Base-by-base conservation (phyloP, 371 early-diverging fungal genomes). In the Dipsacomyces acuminosporus region DNA sequence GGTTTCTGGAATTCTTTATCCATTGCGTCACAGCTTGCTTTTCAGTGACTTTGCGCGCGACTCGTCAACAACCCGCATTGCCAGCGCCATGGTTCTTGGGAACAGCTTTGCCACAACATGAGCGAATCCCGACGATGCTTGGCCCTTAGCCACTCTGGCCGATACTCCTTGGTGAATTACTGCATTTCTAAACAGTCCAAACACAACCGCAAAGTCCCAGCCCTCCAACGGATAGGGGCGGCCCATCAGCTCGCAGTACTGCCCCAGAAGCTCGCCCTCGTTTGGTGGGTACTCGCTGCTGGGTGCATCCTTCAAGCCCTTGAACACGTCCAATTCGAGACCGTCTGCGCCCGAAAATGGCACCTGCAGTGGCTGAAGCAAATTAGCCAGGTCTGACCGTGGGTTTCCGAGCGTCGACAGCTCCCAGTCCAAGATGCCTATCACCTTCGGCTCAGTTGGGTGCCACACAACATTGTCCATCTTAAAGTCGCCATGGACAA, bases 401-500 rank as follows among this genome's bases (percentile, higher is more conserved):
- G 96, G 96, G 67, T 96, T 93, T 7, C 95, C 96, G 48, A 96
- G 82, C 2, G 96, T 93, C 33, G 90, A 88, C 15, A 96, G 72
- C 64, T 96, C 96, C 94, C 96, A 96, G 63, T 94, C 96, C 22
- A 96, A 79, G n/a, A 94, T 78, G 18, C 92, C 94, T 69, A 93
- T 88, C 8, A 96, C 86, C 1, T 76, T 67, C 18, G 88, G 79
- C 24, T 88, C 80, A 7, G 81, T 82, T 43, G 90, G 86, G 58
- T 92, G 89, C 76, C 86, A 93, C 8, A 82, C 82, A 40, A 91
- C 65, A 57, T 89, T 89, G 61, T 89, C 89, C 44, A 89, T 79
- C 80, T 93, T 95, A 72, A 78, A 95, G 59, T 95, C 96, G 21
- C 96, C 96, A 56, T 95, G 94, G 24, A 91, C 82, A 50, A 95